phyloP scores from a whole-genome alignment of 2,329 filamentous ascomycete genomes.

The Aspergillus eucalypticola region DNA sequence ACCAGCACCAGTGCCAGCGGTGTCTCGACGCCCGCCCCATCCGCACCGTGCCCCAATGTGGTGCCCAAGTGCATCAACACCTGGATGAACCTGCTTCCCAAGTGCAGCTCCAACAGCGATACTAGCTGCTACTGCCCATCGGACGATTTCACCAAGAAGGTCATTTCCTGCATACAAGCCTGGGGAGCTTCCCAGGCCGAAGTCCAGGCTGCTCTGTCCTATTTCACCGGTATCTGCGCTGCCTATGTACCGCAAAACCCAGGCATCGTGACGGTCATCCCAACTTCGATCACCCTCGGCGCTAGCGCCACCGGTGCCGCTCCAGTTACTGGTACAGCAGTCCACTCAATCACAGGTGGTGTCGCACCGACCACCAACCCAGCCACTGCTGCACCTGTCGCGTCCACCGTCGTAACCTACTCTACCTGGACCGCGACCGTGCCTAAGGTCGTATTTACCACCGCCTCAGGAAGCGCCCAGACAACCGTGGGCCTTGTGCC shows the following conservation, averaged over 20 bases:
- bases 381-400: constrained; percentile 24
- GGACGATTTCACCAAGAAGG: constrained; percentile 70
- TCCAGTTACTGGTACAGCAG: constrained; percentile 42
- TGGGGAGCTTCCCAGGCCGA: constrained; percentile 68
- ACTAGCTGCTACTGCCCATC: constrained; percentile 83
- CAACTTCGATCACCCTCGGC: constrained; percentile 58
- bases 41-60: constrained; percentile 60
- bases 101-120: constrained; percentile 84
- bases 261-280: constrained; percentile 76
- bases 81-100: constrained; percentile 68
- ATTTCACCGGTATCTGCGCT: constrained; percentile 91
- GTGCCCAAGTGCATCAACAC: constrained; percentile 91
- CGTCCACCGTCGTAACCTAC: constrained; percentile 45
- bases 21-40: constrained; percentile 30
- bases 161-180: constrained; percentile 79
- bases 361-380: constrained; percentile 19
- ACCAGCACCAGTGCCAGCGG: constrained; percentile 1
- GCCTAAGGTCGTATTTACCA: constrained; percentile 47
- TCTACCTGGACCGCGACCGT: constrained; percentile 47
- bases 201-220: constrained; percentile 70
- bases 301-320: constrained; percentile 51
- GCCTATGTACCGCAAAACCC: constrained; percentile 73
- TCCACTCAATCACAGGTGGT: constrained; percentile 25
- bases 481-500: constrained; percentile 38
- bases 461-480: constrained; percentile 28